A percentile compares a stretch with the other conserved stretches of the same genome.
Conservation (phyloP, 2,329 filamentous ascomycete genomes). For the Phialophora expanda region DNA sequence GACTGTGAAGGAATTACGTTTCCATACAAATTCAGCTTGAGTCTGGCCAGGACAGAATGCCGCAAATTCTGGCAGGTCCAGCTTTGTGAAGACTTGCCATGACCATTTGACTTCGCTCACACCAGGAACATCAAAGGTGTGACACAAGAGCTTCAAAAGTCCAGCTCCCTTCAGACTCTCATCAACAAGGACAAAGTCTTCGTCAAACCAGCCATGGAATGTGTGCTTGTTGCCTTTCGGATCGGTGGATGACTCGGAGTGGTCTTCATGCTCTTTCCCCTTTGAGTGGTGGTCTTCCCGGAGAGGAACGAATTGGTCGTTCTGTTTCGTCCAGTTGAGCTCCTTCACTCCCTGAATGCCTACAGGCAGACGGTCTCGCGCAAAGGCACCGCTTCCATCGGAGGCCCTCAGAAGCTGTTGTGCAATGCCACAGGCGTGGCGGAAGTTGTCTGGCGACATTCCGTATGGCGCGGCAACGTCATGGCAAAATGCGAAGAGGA, state of each 20-base stretch:
- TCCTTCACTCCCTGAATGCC: not conserved
- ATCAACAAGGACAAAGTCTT: not conserved
- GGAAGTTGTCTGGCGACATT: not conserved
- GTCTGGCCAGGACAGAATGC: not conserved
- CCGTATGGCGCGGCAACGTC: not conserved
- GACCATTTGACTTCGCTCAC: not conserved
- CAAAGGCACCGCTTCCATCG: not conserved
- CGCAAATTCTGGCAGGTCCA: not conserved
- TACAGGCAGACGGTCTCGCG: not conserved
- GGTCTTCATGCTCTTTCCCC: not conserved
- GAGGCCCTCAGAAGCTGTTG: not conserved
- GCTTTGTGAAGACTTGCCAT: not conserved
- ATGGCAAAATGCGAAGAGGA: not conserved
- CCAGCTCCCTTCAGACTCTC: not conserved
- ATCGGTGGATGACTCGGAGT: not conserved
- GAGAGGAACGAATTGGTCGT: not conserved
- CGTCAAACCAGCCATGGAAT: not conserved
- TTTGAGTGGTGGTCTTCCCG: not conserved
- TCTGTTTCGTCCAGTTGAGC: slow-evolving; percentile 1
- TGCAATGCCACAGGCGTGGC: not conserved
- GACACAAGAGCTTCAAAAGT: not conserved
- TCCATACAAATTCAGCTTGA: not conserved
- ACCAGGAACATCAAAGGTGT: not conserved
- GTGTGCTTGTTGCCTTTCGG: not conserved
- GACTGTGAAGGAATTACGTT: not conserved